Conservation (phyloP, 2,329 filamentous ascomycete species). For the Hypoxylon rubiginosum region DNA sequence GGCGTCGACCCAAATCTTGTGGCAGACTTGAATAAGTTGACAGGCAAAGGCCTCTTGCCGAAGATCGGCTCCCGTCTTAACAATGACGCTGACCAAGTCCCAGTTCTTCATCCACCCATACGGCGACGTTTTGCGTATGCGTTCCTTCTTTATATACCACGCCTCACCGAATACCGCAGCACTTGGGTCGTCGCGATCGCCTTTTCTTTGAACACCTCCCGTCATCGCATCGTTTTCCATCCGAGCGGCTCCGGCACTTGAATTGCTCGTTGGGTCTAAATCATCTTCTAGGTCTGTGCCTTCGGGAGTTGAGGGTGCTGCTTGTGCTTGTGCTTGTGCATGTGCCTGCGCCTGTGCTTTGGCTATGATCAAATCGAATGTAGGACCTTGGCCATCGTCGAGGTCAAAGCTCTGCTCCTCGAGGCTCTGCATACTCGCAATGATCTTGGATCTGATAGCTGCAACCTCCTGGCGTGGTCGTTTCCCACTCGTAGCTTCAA, state of each 20-base stretch:
- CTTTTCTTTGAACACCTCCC: slow-evolving; percentile 82
- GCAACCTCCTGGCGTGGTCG: slow-evolving; percentile 84
- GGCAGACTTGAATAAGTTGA: slow-evolving; percentile 84
- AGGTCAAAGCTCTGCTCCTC: slow-evolving; percentile 87
- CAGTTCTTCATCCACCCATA: slow-evolving; percentile 93
- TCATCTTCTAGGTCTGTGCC: slow-evolving; percentile 53
- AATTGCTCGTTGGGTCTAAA: slow-evolving; percentile 69
- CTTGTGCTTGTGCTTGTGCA: slow-evolving; percentile 54
- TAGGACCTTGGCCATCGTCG: slow-evolving; percentile 79
- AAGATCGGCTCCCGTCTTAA: slow-evolving; percentile 87
- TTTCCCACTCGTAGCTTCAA: slow-evolving; percentile 85
- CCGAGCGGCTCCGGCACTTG: slow-evolving; percentile 80
- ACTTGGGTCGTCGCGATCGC: slow-evolving; percentile 86
- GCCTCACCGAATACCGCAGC: slow-evolving; percentile 89
- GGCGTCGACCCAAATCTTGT: slow-evolving; percentile 84
- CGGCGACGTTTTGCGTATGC: slow-evolving; percentile 84
- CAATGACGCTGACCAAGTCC: slow-evolving; percentile 88
- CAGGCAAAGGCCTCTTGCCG: slow-evolving; percentile 89
- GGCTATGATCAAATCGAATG: slow-evolving; percentile 86
- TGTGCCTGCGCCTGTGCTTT: slow-evolving; percentile 60
- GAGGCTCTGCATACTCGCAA: slow-evolving; percentile 88
- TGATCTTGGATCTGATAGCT: slow-evolving; percentile 87
- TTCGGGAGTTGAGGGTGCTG: slow-evolving; percentile 58
- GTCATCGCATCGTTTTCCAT: slow-evolving; percentile 95
- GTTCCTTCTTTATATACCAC: slow-evolving; percentile 86